Conservation (phyloP, 2,329 filamentous ascomycete species). For the Metarhizium guizhouense region DNA sequence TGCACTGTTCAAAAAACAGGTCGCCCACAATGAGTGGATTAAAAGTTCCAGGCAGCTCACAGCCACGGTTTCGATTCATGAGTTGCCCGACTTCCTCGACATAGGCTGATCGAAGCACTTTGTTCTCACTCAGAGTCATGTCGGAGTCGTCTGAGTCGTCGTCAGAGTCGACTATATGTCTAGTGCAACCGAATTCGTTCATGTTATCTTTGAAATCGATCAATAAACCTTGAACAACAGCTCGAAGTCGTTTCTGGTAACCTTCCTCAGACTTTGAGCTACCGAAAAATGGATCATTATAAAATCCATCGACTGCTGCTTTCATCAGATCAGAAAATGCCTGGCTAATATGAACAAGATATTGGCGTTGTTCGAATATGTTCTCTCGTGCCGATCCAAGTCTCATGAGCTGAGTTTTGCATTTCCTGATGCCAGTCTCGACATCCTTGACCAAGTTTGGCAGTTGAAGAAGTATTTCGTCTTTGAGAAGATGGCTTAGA, state of each 20-base stretch:
- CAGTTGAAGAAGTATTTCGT: slow-evolving; percentile 36
- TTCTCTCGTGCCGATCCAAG: slow-evolving; percentile 41
- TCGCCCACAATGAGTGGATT: slow-evolving; percentile 50
- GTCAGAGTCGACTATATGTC: slow-evolving; percentile 18
- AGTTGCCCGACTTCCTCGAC: slow-evolving; percentile 11
- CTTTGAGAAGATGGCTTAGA: slow-evolving; percentile 40
- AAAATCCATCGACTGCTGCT: slow-evolving; percentile 40
- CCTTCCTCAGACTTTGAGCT: slow-evolving; percentile 19
- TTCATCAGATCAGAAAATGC: slow-evolving; percentile 33
- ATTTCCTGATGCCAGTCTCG: slow-evolving; percentile 22
- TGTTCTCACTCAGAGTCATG: not conserved
- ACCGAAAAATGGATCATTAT: slow-evolving; percentile 41
- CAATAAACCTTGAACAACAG: slow-evolving; percentile 37
- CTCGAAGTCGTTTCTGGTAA: slow-evolving; percentile 38
- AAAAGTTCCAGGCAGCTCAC: slow-evolving; percentile 52
- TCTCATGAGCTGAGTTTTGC: slow-evolving; percentile 27
- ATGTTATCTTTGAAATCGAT: slow-evolving; percentile 37
- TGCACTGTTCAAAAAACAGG: slow-evolving; percentile 51
- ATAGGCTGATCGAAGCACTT: slow-evolving; percentile 8
- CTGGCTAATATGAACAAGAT: slow-evolving; percentile 36
- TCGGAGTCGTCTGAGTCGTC: slow-evolving; percentile 1
- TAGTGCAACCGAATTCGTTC: slow-evolving; percentile 29
- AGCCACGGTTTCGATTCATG: slow-evolving; percentile 16
- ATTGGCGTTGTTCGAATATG: slow-evolving; percentile 34
- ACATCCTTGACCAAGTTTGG: slow-evolving; percentile 35